Evolutionary conservation across 768 basidiomycete genomes (phyloP), one percentile per base, ranked within the genome.

Genomic region (Russula vinacea): DNA sequence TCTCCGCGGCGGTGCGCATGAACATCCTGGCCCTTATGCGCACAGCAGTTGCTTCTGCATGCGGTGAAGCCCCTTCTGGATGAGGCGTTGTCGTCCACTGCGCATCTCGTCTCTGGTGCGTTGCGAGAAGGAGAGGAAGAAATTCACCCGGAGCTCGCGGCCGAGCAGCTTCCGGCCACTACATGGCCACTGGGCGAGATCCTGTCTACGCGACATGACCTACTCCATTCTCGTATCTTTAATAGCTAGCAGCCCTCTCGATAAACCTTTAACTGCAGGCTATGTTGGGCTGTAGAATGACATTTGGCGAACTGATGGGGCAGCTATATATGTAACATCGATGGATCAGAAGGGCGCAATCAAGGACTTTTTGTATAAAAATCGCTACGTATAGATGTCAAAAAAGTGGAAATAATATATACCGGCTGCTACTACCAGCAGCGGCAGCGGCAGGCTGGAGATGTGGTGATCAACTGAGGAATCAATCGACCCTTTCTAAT

Each of bases 161-260:
- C 60, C 4, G 66, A 67, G 26, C 64, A 26, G 40, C 52, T 65
- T 39, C 94, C 95, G 5, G 88, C 89, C 42, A 94, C 87, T 70
- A 98, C 92, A 17, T 98, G 96, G 96, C 97, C 96, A 0, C 74
- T 99, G 22, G 95, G 94, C 19, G 97, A 99, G 76, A 89, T 98
- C 45, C 80, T 98, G 33, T 86, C 89, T 40, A 83, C 85, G 45
- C 80, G 97, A 63, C 97, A 99, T 74, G 96, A 98, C 76, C 76
- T 94, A 71, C 92, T 94, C 74, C 96, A 98, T 76, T 95, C 93
- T 50, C 83, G 95, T 64, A 93, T 98, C 68, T 99, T 99, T 81
- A 99, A 99, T 76, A 90, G 89, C 76, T 89, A 65, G 60, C 24
- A 35, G 5, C 29, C 13, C 13, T 35, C 10, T 16, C 16, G 8